phyloP scores from a whole-genome alignment of 2,329 filamentous ascomycete species.

The Fusarium kyushuense region DNA sequence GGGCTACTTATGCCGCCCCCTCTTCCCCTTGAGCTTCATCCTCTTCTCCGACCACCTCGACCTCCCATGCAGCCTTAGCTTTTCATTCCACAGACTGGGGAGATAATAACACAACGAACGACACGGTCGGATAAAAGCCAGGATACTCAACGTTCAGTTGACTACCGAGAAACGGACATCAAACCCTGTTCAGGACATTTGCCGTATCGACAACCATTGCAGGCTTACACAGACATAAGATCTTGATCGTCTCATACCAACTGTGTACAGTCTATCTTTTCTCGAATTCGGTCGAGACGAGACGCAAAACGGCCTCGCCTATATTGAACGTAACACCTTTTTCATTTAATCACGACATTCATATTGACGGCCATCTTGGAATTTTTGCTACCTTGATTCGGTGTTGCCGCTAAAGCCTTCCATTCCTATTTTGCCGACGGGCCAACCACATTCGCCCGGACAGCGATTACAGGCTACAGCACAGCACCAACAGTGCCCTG shows the following conservation, averaged over 20 bases:
- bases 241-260: constrained; percentile 30
- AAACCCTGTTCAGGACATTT: constrained; percentile 13
- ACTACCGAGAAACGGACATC: constrained; percentile 24
- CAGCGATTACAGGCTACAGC: constrained; percentile 25
- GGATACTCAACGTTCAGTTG: constrained; percentile 11
- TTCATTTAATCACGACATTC: constrained; percentile 33
- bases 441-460: constrained; percentile 36
- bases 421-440: constrained; percentile 28
- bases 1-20: constrained; percentile 36
- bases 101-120: constrained; percentile 15
- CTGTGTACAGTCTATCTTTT: constrained; percentile 21
- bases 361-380: constrained; percentile 22
- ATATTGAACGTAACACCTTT: constrained; percentile 19
- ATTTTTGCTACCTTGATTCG: constrained; percentile 31
- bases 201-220: constrained; percentile 20
- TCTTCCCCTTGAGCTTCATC: constrained; percentile 22
- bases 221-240: constrained; percentile 39
- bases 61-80: constrained; percentile 25
- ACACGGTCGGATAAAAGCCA: constrained; percentile 4
- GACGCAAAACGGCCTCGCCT: constrained; percentile 10
- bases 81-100: constrained; percentile 13
- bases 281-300: constrained; percentile 5
- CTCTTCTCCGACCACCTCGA: constrained; percentile 35
- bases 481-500: constrained; percentile 9
- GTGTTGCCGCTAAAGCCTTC: constrained; percentile 38